A percentile compares a stretch with the other conserved stretches of the same genome.
Evolutionary conservation across 768 basidiomycete genomes (phyloP).

Genomic region (Suillus cothurnatus): DNA sequence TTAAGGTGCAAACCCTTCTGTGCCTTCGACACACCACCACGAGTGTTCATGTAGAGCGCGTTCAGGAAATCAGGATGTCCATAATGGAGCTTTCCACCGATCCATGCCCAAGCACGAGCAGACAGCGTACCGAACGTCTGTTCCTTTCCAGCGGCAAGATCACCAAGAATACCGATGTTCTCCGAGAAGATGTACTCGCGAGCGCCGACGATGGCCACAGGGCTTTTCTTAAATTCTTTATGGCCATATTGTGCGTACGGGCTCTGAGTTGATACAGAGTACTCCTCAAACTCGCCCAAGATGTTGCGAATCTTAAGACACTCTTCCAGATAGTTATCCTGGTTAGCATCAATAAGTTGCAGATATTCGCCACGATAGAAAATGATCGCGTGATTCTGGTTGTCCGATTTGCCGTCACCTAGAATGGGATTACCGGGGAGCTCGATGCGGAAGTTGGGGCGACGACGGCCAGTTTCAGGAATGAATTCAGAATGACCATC

Average conservation of each 20-base stretch:
- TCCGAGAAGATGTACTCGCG: conserved; percentile 99
- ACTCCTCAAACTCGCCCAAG: conserved; percentile 98
- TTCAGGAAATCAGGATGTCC: conserved; percentile 99
- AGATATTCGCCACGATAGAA: conserved; percentile 99
- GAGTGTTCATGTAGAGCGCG: conserved; percentile 96
- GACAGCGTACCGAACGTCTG: conserved; percentile 98
- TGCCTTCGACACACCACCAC: conserved; percentile 97
- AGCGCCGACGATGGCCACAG: conserved; percentile 97
- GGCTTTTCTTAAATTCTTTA: conserved; percentile 84
- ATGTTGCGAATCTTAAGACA: conserved; percentile 99
- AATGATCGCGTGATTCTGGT: conserved; percentile 99
- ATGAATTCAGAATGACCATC: conserved; percentile 98
- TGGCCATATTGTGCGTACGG: conserved; percentile 92
- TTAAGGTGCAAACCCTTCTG: conserved; percentile 99
- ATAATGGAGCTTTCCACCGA: conserved; percentile 98
- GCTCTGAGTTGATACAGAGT: conserved; percentile 77
- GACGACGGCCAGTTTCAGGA: conserved; percentile 82
- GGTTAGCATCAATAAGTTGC: conserved; percentile 99
- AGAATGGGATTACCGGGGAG: conserved; percentile 98
- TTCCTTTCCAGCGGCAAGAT: conserved; percentile 98
- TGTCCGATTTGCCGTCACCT: conserved; percentile 99
- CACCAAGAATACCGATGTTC: conserved; percentile 98
- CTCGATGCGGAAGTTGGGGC: conserved; percentile 98
- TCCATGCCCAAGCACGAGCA: conserved; percentile 95
- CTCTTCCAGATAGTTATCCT: conserved; percentile 99